Percentiles rank a stretch among this genome's conserved stretches.
phyloP scores from a whole-genome alignment of 768 basidiomycete genomes.

The Phylloporus sp. region DNA sequence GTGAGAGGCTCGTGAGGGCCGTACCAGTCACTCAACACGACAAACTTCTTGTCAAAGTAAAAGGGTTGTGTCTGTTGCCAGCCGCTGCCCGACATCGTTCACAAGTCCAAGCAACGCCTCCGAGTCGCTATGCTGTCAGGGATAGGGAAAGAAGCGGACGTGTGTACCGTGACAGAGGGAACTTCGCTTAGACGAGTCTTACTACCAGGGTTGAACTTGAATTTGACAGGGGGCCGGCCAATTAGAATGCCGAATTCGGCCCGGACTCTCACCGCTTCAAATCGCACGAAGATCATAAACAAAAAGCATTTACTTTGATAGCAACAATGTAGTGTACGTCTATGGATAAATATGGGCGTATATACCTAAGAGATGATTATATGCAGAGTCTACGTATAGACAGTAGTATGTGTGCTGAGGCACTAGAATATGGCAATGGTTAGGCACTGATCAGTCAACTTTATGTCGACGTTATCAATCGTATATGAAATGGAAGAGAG shows the following conservation, averaged over 20 bases:
- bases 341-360: no score
- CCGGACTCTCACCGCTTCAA: no score
- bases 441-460: constrained; percentile 2
- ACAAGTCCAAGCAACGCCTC: neutral
- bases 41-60: constrained; percentile 65
- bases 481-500: neutral
- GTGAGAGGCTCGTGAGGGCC: constrained; percentile 19
- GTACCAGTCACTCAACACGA: constrained; percentile 88
- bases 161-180: neutral
- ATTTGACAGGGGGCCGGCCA: no score
- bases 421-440: neutral
- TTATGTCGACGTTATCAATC: constrained; percentile 7
- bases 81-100: constrained; percentile 13
- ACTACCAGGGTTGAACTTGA: no score
- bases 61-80: constrained; percentile 19
- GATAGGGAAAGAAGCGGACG: neutral
- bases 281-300: constrained; percentile 15
- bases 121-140: neutral
- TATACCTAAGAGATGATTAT: constrained; percentile 9
- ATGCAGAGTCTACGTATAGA: neutral
- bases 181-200: neutral
- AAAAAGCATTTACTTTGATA: no score
- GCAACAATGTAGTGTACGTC: no score
- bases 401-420: neutral
- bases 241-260: no score